A percentile compares a stretch with the other conserved stretches of the same genome.
phyloP scores from a whole-genome alignment of 192 early-diverging fungal species.

The Blastocladiella britannica region DNA sequence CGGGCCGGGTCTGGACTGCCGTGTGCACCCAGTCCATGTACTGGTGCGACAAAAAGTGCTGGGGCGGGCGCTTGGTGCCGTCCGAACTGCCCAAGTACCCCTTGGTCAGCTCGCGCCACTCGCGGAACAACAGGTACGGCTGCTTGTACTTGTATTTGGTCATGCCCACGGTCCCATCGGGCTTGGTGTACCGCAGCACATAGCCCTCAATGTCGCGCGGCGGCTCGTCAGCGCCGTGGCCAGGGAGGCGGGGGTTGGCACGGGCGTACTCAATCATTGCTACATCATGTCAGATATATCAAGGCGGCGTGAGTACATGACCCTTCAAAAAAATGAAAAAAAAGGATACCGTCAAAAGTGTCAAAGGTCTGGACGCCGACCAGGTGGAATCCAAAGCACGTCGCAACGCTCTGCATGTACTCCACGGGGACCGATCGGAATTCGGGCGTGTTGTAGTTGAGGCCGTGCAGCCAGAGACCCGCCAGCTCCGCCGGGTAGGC shows the following conservation, averaged over 20 bases:
- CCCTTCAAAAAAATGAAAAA: too few relatives aligned
- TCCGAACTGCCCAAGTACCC: conserved; percentile 22
- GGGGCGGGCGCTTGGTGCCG: conserved; percentile 12
- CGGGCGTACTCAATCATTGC: too few relatives aligned
- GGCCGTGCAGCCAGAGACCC: conserved; percentile 79
- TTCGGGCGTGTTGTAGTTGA: conserved; percentile 56
- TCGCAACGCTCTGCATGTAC: conserved; percentile 37
- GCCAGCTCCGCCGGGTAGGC: conserved; percentile 53
- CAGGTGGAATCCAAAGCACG: conserved; percentile 46
- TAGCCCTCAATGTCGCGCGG: conserved; percentile 76
- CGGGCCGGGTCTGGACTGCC: conserved; percentile 34
- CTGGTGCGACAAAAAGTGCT: conserved; percentile 33
- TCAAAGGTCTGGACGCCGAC: conserved; percentile 32
- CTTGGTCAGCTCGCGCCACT: conserved; percentile 89
- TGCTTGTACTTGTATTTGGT: conserved; percentile 95
- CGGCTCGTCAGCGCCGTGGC: conserved; percentile 39
- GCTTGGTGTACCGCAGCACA: conserved; percentile 52
- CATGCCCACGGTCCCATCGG: conserved; percentile 25
- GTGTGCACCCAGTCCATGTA: conserved; percentile 58
- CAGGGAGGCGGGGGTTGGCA: too few relatives aligned
- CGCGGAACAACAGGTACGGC: conserved; percentile 82
- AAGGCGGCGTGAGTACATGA: too few relatives aligned
- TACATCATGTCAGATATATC: too few relatives aligned
- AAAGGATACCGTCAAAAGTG: conserved; percentile 32
- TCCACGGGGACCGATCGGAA: conserved; percentile 50